These are phyloP conservation scores for Cladosporium colombiae DNA, from an alignment of 2,329 filamentous ascomycete genomes.

Conservation along the genomic window DNA sequence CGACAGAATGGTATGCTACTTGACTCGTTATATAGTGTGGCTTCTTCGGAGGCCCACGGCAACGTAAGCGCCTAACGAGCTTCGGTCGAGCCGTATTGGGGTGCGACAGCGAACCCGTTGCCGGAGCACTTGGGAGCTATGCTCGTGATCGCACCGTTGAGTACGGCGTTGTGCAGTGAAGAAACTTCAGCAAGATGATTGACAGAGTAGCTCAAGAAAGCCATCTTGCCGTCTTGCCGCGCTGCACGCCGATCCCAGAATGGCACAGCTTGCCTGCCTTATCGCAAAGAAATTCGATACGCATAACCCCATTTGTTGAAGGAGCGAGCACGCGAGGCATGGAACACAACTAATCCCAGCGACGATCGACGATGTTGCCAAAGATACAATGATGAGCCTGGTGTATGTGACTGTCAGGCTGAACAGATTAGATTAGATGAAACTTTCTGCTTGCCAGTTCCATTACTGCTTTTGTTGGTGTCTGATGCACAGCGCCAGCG, in stretches of 20 bases:
- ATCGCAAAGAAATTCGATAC: conserved; percentile 2
- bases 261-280: neutral
- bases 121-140: neutral
- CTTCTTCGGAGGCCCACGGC: neutral
- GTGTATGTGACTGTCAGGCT: neutral
- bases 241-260: conserved; percentile 10
- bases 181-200: neutral
- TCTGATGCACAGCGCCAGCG: conserved; percentile 3
- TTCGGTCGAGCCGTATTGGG: neutral
- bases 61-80: conserved; percentile 3
- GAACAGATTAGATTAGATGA: conserved; percentile 4
- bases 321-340: neutral
- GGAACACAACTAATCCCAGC: neutral
- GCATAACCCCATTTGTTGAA: neutral
- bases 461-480: neutral
- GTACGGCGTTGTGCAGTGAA: neutral
- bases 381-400: neutral
- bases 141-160: neutral
- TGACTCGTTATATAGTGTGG: conserved; percentile 1
- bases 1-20: conserved; percentile 1
- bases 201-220: neutral
- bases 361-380: neutral
- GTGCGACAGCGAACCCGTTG: neutral
- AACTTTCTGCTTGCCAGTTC: neutral
- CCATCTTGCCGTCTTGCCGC: conserved; percentile 2